Base-by-base conservation (phyloP, 768 basidiomycete species). In the Podaxis sp. region DNA sequence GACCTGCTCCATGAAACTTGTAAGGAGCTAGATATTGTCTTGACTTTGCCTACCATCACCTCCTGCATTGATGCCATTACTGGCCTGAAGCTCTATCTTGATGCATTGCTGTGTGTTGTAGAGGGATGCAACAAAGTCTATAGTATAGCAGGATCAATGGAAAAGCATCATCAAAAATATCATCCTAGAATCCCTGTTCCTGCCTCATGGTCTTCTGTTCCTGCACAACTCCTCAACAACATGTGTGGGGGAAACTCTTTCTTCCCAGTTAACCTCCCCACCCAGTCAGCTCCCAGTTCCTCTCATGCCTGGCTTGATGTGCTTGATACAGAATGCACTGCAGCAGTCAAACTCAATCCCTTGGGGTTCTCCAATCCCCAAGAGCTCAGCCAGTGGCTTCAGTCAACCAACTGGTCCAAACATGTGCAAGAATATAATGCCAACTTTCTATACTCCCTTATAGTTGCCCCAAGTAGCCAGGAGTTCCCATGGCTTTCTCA, bases 321-420 rank as follows among this genome's bases (percentile, higher is more conserved):
- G 0, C 11, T 33, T 1, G 26, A 52, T 12, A 2, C 22, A 9
- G 6, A 24, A 11, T 8, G 7, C 22, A 7, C 24, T 28, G 12
- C 9, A 12, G 19, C 28, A 3, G 17, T 52, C 17, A 52, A 26
- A 26, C 26, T n/a, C n/a, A 4, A 48, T 22, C 12, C 51, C 51
- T 24, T 52, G 12, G 24, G 9, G 0, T 9, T 13, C 22, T 52
- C 51, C 5, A 64, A 67, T 44, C 57, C 56, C 6, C 52, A 63
- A 0, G 44, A 63, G 7, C 28, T 65, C 13, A 65, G 51, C 36
- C 64, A 61, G 4, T 67, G 61, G 64, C 58, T 65, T 3, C 40
- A 59, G 17, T n/a, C 30, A 1, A 63, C 62, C 7, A 53, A 46
- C 11, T 67, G 66, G 66, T 54, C 63, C 3, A 58, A 52, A 15